Base-by-base conservation (phyloP, 139 green algal genomes). In the Tetratostichococcus sp. region DNA sequence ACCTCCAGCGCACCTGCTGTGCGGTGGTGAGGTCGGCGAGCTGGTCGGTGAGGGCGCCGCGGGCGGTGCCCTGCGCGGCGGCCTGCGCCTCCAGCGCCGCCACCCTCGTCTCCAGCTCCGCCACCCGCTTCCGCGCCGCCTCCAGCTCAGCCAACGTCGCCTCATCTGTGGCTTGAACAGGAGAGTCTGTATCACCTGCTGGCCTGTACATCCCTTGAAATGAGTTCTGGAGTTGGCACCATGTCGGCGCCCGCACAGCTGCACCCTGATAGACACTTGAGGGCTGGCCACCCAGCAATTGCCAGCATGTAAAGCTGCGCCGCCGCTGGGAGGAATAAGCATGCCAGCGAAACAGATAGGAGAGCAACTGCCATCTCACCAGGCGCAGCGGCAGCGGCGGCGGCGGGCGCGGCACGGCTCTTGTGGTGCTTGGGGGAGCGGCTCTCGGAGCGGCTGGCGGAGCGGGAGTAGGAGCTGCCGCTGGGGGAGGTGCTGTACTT, bases 1-100 rank as follows among this genome's bases (percentile, higher is more conserved):
- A 50, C 6, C 39, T 6, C 6, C 6, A 6, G 6, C 14, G 50
- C 50, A 78, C 74, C 74, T 74, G 43, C 25, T 75, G 30, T 14
- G 58, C 57, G 25, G 42, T n/a, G 2, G 31, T n/a, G 14, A 80
- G 30, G 32, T 72, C 75, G 25, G 42, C 39, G 0, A 76, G 30
- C 43, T 70, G 58, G 17, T 39, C 75, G 30, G 71, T 35, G 19
- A 72, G 42, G n/a, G 43, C 69, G 31, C 30, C 59, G n/a, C 35
- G 30, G 21, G 39, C 34, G 30, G 43, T 39, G 28, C 57, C 34
- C 33, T 16, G 32, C 30, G 35, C 65, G 30, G 70, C 57, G 25
- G 73, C 57, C 71, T 77, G 58, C n/a, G 43, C 66, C 39, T 86
- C 82, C 31, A 77, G 50, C 19, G 73, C 70, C 2, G 72, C 82